A percentile compares a stretch with the other conserved stretches of the same genome.
Conservation (phyloP, 306 rosid species). For the Pterocarpus santalinus region DNA sequence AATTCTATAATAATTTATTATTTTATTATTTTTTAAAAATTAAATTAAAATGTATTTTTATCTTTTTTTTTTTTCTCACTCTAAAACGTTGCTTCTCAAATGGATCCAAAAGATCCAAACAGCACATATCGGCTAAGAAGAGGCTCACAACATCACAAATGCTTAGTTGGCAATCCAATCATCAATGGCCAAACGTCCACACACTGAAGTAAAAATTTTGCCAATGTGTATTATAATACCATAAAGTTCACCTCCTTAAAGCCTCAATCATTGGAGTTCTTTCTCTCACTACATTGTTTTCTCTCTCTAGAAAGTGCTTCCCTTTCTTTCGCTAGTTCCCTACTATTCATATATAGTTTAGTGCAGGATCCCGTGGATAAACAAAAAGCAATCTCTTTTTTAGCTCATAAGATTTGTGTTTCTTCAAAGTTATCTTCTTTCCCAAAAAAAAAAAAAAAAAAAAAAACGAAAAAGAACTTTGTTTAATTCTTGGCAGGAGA, state of each 20-base stretch:
- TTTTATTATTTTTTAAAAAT: too few relatives aligned
- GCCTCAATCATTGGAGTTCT: slow-evolving; percentile 74
- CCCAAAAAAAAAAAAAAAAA: neutral
- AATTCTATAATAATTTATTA: too few relatives aligned
- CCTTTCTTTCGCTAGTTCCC: slow-evolving; percentile 41
- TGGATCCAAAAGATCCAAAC: slow-evolving; percentile 32
- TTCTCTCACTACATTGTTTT: slow-evolving; percentile 38
- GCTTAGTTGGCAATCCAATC: slow-evolving; percentile 79
- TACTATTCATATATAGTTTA: slow-evolving; percentile 44
- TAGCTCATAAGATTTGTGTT: slow-evolving; percentile 56
- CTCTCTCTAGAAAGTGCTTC: slow-evolving; percentile 45
- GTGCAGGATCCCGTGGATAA: slow-evolving; percentile 41
- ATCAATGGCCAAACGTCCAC: slow-evolving; percentile 65
- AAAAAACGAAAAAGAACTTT: neutral
- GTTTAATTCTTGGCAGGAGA: slow-evolving; percentile 21
- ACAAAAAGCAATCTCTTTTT: slow-evolving; percentile 51
- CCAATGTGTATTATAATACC: slow-evolving; percentile 65
- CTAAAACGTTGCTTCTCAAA: too few relatives aligned
- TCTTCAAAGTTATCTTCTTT: slow-evolving; percentile 47
- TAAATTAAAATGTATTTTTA: too few relatives aligned
- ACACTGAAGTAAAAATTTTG: slow-evolving; percentile 45
- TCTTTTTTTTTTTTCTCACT: too few relatives aligned
- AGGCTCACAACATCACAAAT: slow-evolving; percentile 46
- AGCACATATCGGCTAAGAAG: slow-evolving; percentile 61
- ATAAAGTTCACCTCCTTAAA: slow-evolving; percentile 56